Conservation (phyloP, 768 basidiomycete species). For the Cyathus striatus region DNA sequence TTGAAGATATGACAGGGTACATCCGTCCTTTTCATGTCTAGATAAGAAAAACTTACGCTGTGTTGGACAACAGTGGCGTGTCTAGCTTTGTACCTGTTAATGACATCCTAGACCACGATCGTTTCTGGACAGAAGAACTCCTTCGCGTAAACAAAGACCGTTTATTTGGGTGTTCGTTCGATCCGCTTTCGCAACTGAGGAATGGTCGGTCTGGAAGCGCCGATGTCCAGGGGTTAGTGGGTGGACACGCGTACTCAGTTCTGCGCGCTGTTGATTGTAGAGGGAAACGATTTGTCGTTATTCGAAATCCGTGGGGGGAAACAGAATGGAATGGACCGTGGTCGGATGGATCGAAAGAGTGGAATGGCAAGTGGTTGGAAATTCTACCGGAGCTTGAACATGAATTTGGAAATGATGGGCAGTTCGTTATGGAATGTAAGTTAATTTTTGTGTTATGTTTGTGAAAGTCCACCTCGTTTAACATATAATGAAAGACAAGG, state of each 20-base stretch:
- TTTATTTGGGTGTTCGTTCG: constrained; percentile 33
- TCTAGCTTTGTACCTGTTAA: constrained; percentile 18
- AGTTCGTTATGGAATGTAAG: constrained; percentile 53
- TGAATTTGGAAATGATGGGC: constrained; percentile 45
- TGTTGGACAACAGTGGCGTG: too few relatives aligned
- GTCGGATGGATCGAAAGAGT: constrained; percentile 55
- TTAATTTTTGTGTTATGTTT: background rate
- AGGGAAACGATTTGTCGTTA: constrained; percentile 45
- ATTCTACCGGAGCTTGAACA: constrained; percentile 37
- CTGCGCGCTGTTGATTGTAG: constrained; percentile 39
- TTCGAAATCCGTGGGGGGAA: constrained; percentile 51
- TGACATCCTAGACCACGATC: constrained; percentile 36
- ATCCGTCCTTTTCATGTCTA: too few relatives aligned
- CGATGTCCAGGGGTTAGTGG: constrained; percentile 29
- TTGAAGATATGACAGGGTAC: constrained; percentile 56
- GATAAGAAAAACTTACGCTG: too few relatives aligned
- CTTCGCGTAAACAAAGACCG: constrained; percentile 30
- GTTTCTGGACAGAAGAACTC: constrained; percentile 38
- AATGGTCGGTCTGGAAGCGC: constrained; percentile 17
- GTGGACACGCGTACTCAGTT: constrained; percentile 44
- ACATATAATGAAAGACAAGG: constrained; percentile 33
- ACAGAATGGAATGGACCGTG: constrained; percentile 48
- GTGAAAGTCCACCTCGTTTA: background rate
- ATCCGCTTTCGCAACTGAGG: constrained; percentile 13
- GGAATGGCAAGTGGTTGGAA: constrained; percentile 46